A percentile compares a stretch with the other conserved stretches of the same genome.
These are phyloP conservation scores for Cubamyces lactineus DNA, from an alignment of 768 basidiomycete genomes.

Conservation along the genomic window DNA sequence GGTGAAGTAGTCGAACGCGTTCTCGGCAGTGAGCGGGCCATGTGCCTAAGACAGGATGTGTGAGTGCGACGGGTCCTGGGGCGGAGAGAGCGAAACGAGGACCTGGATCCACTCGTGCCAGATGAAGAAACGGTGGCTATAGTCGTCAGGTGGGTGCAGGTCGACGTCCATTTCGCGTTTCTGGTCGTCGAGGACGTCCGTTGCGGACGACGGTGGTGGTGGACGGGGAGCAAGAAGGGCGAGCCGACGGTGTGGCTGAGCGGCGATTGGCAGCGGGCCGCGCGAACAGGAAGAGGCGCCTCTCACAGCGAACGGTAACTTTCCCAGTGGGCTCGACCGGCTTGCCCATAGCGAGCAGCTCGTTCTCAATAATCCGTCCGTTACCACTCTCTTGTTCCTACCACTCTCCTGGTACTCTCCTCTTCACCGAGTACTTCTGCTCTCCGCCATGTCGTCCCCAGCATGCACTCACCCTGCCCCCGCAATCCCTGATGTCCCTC, in stretches of 20 bases:
- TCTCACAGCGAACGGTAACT: conserved; percentile 18
- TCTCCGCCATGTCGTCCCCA: conserved; percentile 22
- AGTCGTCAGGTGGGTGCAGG: conserved; percentile 80
- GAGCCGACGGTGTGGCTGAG: conserved; percentile 6
- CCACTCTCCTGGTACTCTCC: conserved; percentile 28
- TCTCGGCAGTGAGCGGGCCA: conserved; percentile 74
- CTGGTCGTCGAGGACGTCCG: neutral
- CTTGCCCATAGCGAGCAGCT: conserved; percentile 26
- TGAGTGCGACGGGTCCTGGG: neutral
- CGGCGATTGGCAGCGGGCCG: conserved; percentile 16
- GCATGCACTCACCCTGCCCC: conserved; percentile 10
- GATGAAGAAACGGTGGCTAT: conserved; percentile 82
- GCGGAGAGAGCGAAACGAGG: conserved; percentile 11
- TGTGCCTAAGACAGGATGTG: conserved; percentile 34
- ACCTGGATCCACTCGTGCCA: conserved; percentile 93
- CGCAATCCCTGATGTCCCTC: conserved; percentile 20
- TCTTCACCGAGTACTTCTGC: conserved; percentile 25
- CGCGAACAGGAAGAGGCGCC: conserved; percentile 24
- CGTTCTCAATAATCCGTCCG: conserved; percentile 23
- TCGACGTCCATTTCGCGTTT: conserved; percentile 53
- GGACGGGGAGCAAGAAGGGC: neutral
- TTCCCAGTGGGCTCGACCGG: conserved; percentile 21
- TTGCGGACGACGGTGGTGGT: conserved; percentile 11
- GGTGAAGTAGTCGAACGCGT: conserved; percentile 89
- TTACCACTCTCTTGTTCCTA: conserved; percentile 31